phyloP scores from a whole-genome alignment of 495 filamentous ascomycete species.

The Tuber brumale region DNA sequence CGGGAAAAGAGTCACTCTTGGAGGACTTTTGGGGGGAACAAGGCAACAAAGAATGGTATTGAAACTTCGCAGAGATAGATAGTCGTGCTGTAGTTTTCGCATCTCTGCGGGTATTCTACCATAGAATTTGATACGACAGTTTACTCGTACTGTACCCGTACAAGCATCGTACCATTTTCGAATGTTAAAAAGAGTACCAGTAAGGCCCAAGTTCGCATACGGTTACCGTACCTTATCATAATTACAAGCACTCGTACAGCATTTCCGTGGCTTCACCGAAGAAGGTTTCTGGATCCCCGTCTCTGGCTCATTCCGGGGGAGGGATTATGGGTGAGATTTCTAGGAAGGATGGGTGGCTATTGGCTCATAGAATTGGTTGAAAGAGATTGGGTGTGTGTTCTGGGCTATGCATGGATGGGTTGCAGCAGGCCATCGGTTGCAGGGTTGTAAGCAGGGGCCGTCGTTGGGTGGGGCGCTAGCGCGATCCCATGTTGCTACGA shows the following conservation, averaged over 20 bases:
- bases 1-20: constrained; percentile 6
- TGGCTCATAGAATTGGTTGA: not conserved
- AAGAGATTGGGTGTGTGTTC: not conserved
- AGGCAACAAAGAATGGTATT: constrained; percentile 3
- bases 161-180: too few species aligned
- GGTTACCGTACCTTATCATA: not conserved
- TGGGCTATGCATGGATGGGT: not conserved
- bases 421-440: constrained; percentile 3
- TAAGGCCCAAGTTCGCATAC: not conserved
- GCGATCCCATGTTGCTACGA: constrained; percentile 32
- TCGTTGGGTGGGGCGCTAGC: constrained; percentile 18
- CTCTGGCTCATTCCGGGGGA: not conserved
- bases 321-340: not conserved
- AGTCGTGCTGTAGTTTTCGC: not conserved
- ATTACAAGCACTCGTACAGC: too few species aligned
- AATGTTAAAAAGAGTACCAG: too few species aligned
- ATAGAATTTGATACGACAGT: not conserved
- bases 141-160: too few species aligned
- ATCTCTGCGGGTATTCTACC: not conserved
- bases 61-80: not conserved
- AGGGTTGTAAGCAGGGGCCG: constrained; percentile 3
- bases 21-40: not conserved
- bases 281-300: not conserved
- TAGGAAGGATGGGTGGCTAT: not conserved
- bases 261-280: constrained; percentile 3